Base-by-base conservation (phyloP, 805 yeast genomes). In the Wickerhamomyces canadensis region DNA sequence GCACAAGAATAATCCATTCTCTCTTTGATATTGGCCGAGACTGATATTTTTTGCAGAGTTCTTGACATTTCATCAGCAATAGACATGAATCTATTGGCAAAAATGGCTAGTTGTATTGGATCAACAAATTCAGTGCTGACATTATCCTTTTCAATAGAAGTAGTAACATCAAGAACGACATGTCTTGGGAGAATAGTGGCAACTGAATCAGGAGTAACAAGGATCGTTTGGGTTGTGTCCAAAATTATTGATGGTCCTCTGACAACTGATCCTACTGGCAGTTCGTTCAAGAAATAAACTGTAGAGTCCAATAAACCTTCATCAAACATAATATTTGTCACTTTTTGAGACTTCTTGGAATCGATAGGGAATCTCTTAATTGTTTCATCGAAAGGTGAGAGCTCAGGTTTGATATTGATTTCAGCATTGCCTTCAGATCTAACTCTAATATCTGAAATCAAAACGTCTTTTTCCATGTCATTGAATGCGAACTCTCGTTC, bases 41-140 rank as follows among this genome's bases (percentile, higher is more conserved):
- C 66, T 6, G 69, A 53, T 25, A 63, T 70, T 53, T 65, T 65
- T 43, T 66, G 72, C 27, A 70, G 52, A 2, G 74, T 67, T 38
- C 66, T 57, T 31, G 68, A 64, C 74, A 70, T 70, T 37, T 63
- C 65, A 36, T 70, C 74, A 15, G 76, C 76, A 55, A 72, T 69
- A 9, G 71, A 60, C 73, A 68, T 68, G 54, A 70, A 69, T 51
- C 75, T 59, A 48, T 68, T 64, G 13, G 67, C 61, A 44, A 69
- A 69, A 15, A 69, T 60, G 4, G 74, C 63, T 27, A 68, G 43
- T 41, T 61, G 70, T 32, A 68, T 60, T 2, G 74, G 73, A 45
- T 68, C 74, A 40, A 65, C 65, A 66, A 6, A 70, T 62, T 48
- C 68, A 53, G 57, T 68, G 66, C 27, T 68, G 50, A 17, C 74